Evolutionary conservation across 129 eudicot species (phyloP).

Genomic region (Flaveria trinervia): DNA sequence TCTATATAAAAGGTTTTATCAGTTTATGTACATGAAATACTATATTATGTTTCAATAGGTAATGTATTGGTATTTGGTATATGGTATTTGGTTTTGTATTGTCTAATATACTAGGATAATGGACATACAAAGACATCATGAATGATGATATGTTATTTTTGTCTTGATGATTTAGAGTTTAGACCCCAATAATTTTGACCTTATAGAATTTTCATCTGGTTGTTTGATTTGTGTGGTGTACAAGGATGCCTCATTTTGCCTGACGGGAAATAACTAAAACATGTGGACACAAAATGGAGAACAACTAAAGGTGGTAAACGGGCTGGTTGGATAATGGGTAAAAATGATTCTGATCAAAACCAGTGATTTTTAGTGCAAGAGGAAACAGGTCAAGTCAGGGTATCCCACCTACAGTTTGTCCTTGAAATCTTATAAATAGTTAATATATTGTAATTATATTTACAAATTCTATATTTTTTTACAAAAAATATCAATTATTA

Average conservation of each 20-base stretch:
- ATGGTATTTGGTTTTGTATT: neutral
- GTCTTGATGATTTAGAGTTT: neutral
- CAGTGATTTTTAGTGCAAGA: neutral
- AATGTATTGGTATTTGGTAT: neutral
- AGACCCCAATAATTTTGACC: neutral
- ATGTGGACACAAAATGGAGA: neutral
- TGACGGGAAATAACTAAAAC: neutral
- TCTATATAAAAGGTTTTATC: neutral
- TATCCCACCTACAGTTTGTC: neutral
- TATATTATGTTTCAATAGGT: neutral
- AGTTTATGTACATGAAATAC: neutral
- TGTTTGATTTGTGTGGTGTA: slow-evolving; percentile 2
- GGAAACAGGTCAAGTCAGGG: neutral
- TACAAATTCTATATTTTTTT: no score
- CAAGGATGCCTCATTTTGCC: neutral
- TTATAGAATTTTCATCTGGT: neutral
- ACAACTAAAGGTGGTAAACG: neutral
- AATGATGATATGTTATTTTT: neutral
- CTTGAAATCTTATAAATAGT: neutral
- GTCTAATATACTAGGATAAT: neutral
- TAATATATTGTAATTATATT: neutral
- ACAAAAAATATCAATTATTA: no score
- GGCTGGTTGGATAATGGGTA: neutral
- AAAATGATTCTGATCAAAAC: neutral
- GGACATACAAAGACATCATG: neutral